These are phyloP conservation scores for Aspergillus indologenus DNA, from an alignment of 495 filamentous ascomycete genomes.

Conservation along the genomic window DNA sequence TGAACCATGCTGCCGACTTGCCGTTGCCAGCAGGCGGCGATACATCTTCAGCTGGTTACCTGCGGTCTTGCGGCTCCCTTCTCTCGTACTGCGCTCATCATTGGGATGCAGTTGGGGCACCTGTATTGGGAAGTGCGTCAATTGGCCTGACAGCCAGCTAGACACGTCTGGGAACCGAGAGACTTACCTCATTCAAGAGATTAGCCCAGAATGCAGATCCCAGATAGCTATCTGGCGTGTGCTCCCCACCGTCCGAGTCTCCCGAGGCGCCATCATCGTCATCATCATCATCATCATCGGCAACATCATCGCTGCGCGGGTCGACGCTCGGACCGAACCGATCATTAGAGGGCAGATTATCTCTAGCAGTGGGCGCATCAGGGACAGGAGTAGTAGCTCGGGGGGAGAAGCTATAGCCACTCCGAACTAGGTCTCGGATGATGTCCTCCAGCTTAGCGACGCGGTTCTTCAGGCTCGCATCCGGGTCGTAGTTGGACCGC, in stretches of 20 bases:
- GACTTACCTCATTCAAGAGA: slow-evolving; percentile 31
- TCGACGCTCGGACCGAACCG: neutral
- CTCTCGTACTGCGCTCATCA: neutral
- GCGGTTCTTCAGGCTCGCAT: slow-evolving; percentile 13
- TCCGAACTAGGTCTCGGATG: slow-evolving; percentile 17
- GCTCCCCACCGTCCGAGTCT: neutral
- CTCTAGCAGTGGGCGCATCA: neutral
- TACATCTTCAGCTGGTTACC: slow-evolving; percentile 3
- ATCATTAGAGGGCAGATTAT: neutral
- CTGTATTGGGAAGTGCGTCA: neutral
- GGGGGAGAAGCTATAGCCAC: neutral
- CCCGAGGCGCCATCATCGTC: neutral
- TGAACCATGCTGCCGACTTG: slow-evolving; percentile 8
- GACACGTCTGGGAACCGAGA: neutral
- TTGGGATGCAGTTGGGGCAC: slow-evolving; percentile 2
- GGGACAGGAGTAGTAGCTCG: neutral
- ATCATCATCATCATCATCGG: no score
- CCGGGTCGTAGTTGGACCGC: neutral
- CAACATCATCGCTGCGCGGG: neutral
- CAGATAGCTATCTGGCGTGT: slow-evolving; percentile 17
- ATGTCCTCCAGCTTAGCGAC: slow-evolving; percentile 29
- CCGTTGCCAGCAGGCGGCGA: slow-evolving; percentile 7
- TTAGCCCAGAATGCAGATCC: slow-evolving; percentile 35
- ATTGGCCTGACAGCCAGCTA: neutral
- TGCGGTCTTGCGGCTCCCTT: neutral